Base-by-base conservation (phyloP, 768 basidiomycete genomes). In the Mycena olivaceomarginata region DNA sequence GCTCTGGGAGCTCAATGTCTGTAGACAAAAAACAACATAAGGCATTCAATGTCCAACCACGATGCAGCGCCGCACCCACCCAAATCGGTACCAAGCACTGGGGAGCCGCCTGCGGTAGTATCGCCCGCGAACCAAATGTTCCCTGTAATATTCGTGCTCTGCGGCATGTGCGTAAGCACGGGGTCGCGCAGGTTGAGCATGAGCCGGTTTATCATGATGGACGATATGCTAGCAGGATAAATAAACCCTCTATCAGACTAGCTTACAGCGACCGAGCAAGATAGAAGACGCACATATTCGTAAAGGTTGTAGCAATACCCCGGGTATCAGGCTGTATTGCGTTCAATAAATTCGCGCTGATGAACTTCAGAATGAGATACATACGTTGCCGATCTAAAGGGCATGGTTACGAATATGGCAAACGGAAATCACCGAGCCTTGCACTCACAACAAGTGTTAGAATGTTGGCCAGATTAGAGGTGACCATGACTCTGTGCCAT, bases 111-210 rank as follows among this genome's bases (percentile, higher is more conserved):
- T 5, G 43, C 43, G 8, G 8, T 22, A 22, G 22, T 20, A 20
- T 45, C 43, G 43, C 43, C 43, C 43, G 43, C 43, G 4, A 45
- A 13, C 43, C 43, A 45, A 5, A 4, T 45, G 43, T 45, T 45
- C 3, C 43, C 43, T 3, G 43, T 45, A 13, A 13, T 45, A 1
- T 2, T 11, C 43, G 13, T 45, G 43, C 43, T 45, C 43, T 45
- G 43, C 43, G 11, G 43, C 43, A 65, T 65, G 59, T 39, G 31
- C 60, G 60, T 15, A 16, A 74, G 73, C 39, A 40, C 56, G 25
- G 73, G 73, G 56, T 74, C 73, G 53, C 73, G 73, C 51, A 74
- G 73, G 73, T 74, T 74, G 73, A 74, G 73, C 73, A 74, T 74
- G 31, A 74, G 73, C 37, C 73, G 73, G 56, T 66, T 56, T 20